These are phyloP conservation scores for Sclerotinia sclerotiorum DNA, from an alignment of 2,329 filamentous ascomycete genomes.

Conservation along the genomic window DNA sequence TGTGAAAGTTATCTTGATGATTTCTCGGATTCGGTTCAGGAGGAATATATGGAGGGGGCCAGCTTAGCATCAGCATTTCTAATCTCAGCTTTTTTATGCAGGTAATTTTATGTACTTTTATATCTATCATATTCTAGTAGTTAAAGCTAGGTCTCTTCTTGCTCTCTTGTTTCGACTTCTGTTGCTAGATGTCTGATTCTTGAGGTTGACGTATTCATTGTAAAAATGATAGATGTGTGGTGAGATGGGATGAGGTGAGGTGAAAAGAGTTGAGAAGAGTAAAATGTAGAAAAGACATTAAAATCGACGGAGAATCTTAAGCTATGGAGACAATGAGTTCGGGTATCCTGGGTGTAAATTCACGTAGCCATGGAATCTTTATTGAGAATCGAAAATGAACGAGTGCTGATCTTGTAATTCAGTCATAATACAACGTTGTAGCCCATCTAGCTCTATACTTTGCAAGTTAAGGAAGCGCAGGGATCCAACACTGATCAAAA, in stretches of 20 bases:
- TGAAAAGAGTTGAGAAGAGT: no score
- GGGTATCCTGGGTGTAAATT: not conserved
- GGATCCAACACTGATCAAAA: not conserved
- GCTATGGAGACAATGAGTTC: not conserved
- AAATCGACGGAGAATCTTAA: no score
- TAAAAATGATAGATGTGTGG: not conserved
- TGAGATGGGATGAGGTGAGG: not conserved
- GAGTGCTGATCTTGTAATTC: not conserved
- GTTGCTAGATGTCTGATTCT: not conserved
- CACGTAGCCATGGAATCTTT: not conserved
- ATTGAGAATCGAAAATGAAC: no score
- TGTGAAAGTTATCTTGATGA: no score
- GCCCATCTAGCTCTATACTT: not conserved
- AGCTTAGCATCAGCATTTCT: not conserved
- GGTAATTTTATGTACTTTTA: not conserved
- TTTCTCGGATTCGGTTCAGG: not conserved
- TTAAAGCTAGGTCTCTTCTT: not conserved
- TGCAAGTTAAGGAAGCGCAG: not conserved
- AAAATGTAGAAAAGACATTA: fast-evolving
- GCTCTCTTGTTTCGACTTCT: not conserved
- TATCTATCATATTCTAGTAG: not conserved
- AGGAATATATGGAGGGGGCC: no score
- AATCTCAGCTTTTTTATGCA: not conserved
- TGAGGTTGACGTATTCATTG: not conserved
- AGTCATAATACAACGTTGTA: not conserved